phyloP scores from a whole-genome alignment of 2,329 filamentous ascomycete genomes.

The Pseudogymnoascus sp. region DNA sequence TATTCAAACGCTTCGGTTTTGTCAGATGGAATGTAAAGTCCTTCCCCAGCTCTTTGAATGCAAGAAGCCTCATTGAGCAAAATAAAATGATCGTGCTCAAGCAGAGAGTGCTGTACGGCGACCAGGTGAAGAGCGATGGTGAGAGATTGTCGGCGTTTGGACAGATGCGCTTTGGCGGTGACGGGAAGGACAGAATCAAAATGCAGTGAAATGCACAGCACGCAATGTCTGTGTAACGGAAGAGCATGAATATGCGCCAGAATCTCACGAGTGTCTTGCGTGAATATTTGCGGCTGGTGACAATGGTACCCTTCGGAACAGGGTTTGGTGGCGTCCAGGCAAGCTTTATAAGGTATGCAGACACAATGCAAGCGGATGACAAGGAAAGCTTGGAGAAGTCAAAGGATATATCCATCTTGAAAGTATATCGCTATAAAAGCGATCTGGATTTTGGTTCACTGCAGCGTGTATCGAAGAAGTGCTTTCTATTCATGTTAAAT shows the following conservation, averaged over 20 bases:
- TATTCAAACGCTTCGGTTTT: conserved; percentile 31
- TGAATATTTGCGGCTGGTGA: neutral
- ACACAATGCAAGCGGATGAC: neutral
- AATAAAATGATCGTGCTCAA: conserved; percentile 21
- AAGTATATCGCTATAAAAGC: neutral
- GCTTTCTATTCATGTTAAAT: neutral
- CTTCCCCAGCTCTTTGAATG: conserved; percentile 39
- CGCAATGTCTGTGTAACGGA: neutral
- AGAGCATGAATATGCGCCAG: neutral
- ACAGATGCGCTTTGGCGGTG: neutral
- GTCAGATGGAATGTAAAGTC: conserved; percentile 47
- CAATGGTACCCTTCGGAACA: neutral
- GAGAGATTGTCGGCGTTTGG: neutral
- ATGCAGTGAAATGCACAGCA: neutral
- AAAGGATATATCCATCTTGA: neutral
- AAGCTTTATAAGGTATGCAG: neutral
- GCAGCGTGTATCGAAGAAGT: neutral
- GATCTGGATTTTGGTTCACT: neutral
- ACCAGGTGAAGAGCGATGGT: conserved; percentile 25
- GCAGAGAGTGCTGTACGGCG: conserved; percentile 11
- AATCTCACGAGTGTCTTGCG: neutral
- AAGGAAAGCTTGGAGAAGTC: neutral
- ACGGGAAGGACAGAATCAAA: neutral
- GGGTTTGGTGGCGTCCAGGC: neutral
- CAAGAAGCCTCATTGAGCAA: conserved; percentile 27